Evolutionary conservation across 2,329 filamentous ascomycete genomes (phyloP), one percentile per base, ranked within the genome.

Genomic region (Fusarium sp.): DNA sequence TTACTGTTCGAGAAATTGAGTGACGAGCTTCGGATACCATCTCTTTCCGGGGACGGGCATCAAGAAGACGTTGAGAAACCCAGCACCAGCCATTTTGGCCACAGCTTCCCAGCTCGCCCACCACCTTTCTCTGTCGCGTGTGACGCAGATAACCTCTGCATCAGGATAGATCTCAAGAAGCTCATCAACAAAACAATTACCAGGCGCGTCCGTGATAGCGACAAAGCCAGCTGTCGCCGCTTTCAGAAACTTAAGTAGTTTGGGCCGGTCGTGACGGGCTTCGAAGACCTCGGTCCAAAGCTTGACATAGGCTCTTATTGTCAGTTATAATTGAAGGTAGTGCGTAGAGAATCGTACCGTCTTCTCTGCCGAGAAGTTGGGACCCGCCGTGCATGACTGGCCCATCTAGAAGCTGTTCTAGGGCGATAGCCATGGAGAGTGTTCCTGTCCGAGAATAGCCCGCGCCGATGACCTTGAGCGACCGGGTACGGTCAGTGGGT

Each of bases 341-440:
- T 4, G 12, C 1, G 14, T 0, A 3, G 0, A 11, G 20, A 22
- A 3, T 4, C 22, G 7, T 24, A 25, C 41, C 22, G 22, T 44
- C 41, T 24, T 44, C 41, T 18, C 41, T 44, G 3, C 41, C 41
- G 2, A 44, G 22, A 1, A 44, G 41, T 6, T 44, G 41, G 6
- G 41, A 44, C 3, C 41, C 41, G 9, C 22, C 41, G 1, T 44
- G 41, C 41, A 44, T 44, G 4, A 44, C 41, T 7, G 41, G 41
- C 3, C 41, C 41, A 3, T 44, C 14, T 12, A 44, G 22, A 4
- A 44, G 41, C 9, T 44, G 5, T 24, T 44, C 41, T 7, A 44
- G 3, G 10, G 41, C 41, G 6, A 44, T 44, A 7, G 41, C 41
- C 22, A 25, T 25, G 7, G 41, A 44, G 1, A 44, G 41, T 18